A percentile compares a stretch with the other conserved stretches of the same genome.
phyloP scores from a whole-genome alignment of 805 yeast species.

The Saccharomycopsis sp. region DNA sequence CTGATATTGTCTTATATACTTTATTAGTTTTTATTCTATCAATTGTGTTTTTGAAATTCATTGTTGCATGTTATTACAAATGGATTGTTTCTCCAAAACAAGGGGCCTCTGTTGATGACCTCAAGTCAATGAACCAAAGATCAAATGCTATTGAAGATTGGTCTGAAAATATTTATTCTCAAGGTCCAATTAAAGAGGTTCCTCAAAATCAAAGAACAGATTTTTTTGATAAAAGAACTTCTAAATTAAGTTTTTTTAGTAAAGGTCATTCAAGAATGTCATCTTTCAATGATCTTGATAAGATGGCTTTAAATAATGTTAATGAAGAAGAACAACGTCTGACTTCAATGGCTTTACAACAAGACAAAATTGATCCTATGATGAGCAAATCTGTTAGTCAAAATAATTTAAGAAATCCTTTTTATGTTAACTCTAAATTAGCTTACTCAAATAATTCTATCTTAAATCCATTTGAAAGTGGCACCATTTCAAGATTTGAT shows the following conservation, averaged over 20 bases:
- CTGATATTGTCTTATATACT: conserved; percentile 67
- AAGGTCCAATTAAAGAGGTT: conserved; percentile 42
- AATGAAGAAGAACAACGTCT: neutral
- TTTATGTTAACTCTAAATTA: conserved; percentile 9
- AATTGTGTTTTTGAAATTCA: conserved; percentile 65
- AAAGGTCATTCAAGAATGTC: conserved; percentile 27
- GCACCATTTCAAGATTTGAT: conserved; percentile 1
- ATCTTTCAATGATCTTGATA: conserved; percentile 14
- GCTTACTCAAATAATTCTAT: conserved; percentile 10
- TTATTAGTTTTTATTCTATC: conserved; percentile 80
- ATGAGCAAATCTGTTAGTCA: conserved; percentile 1
- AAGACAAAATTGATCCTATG: neutral
- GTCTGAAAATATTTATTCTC: conserved; percentile 54
- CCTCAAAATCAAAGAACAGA: conserved; percentile 44
- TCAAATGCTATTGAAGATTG: conserved; percentile 70
- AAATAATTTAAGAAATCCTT: conserved; percentile 5
- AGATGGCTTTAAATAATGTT: neutral
- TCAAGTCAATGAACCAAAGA: conserved; percentile 51
- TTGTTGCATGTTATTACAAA: conserved; percentile 80
- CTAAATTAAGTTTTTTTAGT: conserved; percentile 19
- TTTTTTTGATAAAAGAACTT: conserved; percentile 26
- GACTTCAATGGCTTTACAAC: conserved; percentile 17
- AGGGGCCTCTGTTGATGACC: conserved; percentile 61
- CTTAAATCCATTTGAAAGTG: conserved; percentile 15
- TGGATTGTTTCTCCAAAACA: conserved; percentile 73